Evolutionary conservation across 139 green algal genomes (phyloP).

Genomic region (Microglena sp.): DNA sequence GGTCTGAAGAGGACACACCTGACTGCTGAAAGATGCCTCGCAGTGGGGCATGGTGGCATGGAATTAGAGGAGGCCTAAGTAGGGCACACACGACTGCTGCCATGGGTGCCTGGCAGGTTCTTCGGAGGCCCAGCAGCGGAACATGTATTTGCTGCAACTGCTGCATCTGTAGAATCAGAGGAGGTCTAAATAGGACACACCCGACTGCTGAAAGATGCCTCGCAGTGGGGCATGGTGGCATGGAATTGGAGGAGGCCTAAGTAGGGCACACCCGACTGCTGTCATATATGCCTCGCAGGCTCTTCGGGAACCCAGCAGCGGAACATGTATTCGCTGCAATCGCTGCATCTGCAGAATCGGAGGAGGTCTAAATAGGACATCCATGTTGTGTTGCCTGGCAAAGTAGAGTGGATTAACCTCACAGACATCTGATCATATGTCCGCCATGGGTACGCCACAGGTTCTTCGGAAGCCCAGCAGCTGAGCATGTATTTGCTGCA

Average conservation of each 20-base stretch:
- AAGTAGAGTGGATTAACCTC: constrained; percentile 8
- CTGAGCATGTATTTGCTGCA: not conserved
- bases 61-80: constrained; percentile 14
- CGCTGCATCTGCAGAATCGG: not conserved
- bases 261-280: constrained; percentile 26
- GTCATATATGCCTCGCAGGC: constrained; percentile 26
- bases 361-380: not conserved
- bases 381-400: constrained; percentile 22
- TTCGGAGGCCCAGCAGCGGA: not conserved
- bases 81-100: constrained; percentile 25
- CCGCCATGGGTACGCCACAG: constrained; percentile 30
- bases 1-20: not conserved
- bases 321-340: not conserved
- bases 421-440: constrained; percentile 25
- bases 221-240: constrained; percentile 28
- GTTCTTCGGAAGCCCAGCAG: not conserved
- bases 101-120: constrained; percentile 26
- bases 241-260: constrained; percentile 8
- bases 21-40: constrained; percentile 22
- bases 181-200: not conserved
- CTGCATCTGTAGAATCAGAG: not conserved
- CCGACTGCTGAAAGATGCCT: constrained; percentile 24
- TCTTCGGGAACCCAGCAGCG: not conserved
- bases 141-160: not conserved
- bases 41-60: constrained; percentile 31